Evolutionary conservation across 345 rosid species (phyloP), one percentile per base, ranked within the genome.

Genomic region (Rhizophora mangle): DNA sequence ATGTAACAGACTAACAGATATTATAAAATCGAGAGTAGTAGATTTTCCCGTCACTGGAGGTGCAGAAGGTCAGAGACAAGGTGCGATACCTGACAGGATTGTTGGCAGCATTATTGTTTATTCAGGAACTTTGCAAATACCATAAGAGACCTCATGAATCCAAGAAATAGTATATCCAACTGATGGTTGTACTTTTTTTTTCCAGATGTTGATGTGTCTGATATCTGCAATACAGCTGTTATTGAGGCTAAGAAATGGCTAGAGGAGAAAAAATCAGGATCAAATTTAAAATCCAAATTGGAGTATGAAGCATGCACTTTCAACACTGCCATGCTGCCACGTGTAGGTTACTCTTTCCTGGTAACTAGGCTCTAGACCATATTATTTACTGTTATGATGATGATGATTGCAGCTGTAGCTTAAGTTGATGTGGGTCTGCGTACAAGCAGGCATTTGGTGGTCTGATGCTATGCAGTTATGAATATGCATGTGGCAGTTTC

Each of bases 241-340:
- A 71, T 60, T 72, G 96, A 92, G 86, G 96, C 97, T 55, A 89
- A 82, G 69, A 89, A 82, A 68, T 91, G 96, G 96, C 72, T 88
- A 22, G 85, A 86, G 78, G 86, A 84, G 82, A 91, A 91, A 85
- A 94, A 85, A 82, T 81, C 67, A 10, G 86, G 85, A 37, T 85
- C 91, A 69, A 82, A 52, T 73, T 78, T 84, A 49, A 88, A 82
- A 77, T 68, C 87, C 68, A 86, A 79, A 26, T 72, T 79, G 75
- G 83, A 85, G 58, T 70, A 36, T 65, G 85, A 79, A 68, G 74
- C 63, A 55, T 75, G 70, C 71, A 70, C 69, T 55, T 58, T 79
- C 70, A 78, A 77, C 79, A 63, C 84, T 69, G 74, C 60, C 20
- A 61, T 62, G 36, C 43, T 74, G 54, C 76, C 77, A 37, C 72